A percentile compares a stretch with the other conserved stretches of the same genome.
Conservation (phyloP, 2,329 filamentous ascomycete species). For the Sporothrix inflata region DNA sequence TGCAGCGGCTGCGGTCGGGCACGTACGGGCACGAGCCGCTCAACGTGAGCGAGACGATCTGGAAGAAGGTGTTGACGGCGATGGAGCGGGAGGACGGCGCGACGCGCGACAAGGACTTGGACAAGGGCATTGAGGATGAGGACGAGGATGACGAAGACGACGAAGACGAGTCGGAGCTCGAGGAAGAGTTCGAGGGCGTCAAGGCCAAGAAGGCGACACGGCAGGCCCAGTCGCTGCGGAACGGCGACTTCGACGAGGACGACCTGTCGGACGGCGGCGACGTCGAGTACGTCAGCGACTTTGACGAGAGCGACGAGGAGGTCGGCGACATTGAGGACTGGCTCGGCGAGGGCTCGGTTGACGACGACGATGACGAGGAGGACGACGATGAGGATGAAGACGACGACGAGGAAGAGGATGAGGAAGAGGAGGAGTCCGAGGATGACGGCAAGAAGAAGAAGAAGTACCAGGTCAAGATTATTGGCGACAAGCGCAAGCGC, state of each 20-base stretch:
- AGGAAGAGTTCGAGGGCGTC: slow-evolving; percentile 61
- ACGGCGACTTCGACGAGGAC: slow-evolving; percentile 67
- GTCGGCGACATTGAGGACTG: slow-evolving; percentile 86
- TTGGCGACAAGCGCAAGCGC: slow-evolving; percentile 57
- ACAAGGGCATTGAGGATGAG: slow-evolving; percentile 81
- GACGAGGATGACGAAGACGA: slow-evolving; percentile 68
- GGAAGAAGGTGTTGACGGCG: slow-evolving; percentile 93
- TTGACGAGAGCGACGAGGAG: slow-evolving; percentile 82
- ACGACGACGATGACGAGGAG: slow-evolving; percentile 62
- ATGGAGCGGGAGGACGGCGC: slow-evolving; percentile 87
- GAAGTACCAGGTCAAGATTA: slow-evolving; percentile 59
- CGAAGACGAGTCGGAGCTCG: slow-evolving; percentile 73
- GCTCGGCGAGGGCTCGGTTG: slow-evolving; percentile 75
- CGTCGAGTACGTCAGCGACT: slow-evolving; percentile 91
- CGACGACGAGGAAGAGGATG: slow-evolving; percentile 60
- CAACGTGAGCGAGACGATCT: slow-evolving; percentile 92
- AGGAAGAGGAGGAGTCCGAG: slow-evolving; percentile 59
- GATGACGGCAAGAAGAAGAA: slow-evolving; percentile 53
- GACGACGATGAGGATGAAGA: slow-evolving; percentile 63
- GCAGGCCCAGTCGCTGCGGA: slow-evolving; percentile 22
- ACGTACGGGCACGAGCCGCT: slow-evolving; percentile 93
- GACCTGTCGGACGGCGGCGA: slow-evolving; percentile 70
- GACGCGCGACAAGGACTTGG: slow-evolving; percentile 80
- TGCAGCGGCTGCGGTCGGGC: slow-evolving; percentile 86
- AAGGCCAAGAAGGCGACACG: slow-evolving; percentile 24